Evolutionary conservation across 495 filamentous ascomycete species (phyloP), one percentile per base, ranked within the genome.

Genomic region (Hypoxylon cercidicola): DNA sequence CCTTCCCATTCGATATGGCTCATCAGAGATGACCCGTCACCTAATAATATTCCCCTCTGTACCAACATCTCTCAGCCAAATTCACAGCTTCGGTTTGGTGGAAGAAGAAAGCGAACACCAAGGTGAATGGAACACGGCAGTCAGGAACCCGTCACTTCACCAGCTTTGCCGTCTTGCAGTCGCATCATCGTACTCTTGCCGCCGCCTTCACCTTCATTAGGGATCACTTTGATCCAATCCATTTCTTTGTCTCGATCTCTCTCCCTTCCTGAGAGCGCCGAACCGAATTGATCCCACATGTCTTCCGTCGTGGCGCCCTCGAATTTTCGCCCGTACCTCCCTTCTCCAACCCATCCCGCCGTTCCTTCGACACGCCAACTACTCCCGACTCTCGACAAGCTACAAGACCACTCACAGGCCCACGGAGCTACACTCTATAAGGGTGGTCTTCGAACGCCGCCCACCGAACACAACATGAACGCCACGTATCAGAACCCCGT

Each of bases 361-460:
- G 57, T 35, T 2, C 60, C 66, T 39, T 52, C 52, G 20, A 32
- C 20, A 6, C 69, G 64, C 32, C 47, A 58, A 30, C 35, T 23
- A 6, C 62, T 43, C 2, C 62, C 50, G 11, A 51, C 39, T 47
- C 28, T 48, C 16, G 49, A 53, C 37, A 70, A 70, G 46, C 49
- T 34, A 8, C 66, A 32, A 55, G 53, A 53, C n/a, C 47, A 46
- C 16, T 20, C 45, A 21, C 23, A 57, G 23, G 43, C 60, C 16
- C 56, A 47, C 49, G 57, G 62, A 53, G 41, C 52, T 59, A 4
- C 46, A 49, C 59, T 60, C 35, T 60, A 49, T 16, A 60, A 56
- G 50, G 62, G 68, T 64, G 80, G 81, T 51, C 78, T 85, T 60
- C 79, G 70, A 62, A 84, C 82, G 55, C 84, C 82, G 20, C 82